phyloP scores from a whole-genome alignment of 2,329 filamentous ascomycete species.

The Paecilomyces sp. region DNA sequence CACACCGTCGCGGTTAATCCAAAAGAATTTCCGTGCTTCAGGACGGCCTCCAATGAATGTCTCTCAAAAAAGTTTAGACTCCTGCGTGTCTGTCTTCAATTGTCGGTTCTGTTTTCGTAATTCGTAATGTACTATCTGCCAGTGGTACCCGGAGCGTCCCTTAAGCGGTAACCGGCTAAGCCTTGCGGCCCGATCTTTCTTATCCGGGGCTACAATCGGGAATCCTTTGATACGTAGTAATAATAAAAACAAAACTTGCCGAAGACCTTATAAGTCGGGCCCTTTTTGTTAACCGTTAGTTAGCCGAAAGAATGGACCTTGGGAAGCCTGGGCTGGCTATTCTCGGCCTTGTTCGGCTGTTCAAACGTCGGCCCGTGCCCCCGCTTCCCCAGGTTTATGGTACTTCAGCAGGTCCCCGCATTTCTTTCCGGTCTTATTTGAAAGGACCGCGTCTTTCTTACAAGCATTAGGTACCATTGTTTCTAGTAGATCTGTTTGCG shows the following conservation, averaged over 20 bases:
- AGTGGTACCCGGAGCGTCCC: neutral
- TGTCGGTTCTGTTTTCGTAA: neutral
- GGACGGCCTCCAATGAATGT: constrained; percentile 9
- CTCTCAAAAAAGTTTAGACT: neutral
- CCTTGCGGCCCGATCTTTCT: neutral
- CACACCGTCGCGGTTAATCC: constrained; percentile 37
- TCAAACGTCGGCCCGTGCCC: constrained; percentile 4
- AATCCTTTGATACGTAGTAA: neutral
- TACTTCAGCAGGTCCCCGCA: constrained; percentile 17
- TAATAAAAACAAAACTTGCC: neutral
- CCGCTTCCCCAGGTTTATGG: constrained; percentile 2
- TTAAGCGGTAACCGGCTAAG: neutral
- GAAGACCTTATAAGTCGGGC: neutral
- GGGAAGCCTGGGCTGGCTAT: neutral
- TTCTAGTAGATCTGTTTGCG: neutral
- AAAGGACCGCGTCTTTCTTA: neutral
- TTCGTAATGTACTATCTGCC: neutral
- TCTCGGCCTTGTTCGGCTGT: neutral
- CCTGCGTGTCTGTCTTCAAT: neutral
- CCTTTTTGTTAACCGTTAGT: neutral
- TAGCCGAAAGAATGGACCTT: neutral
- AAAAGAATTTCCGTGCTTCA: constrained; percentile 32
- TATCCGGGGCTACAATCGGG: neutral
- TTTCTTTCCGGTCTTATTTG: constrained; percentile 10
- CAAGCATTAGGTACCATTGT: neutral